phyloP scores from a whole-genome alignment of 208 protist species.

The Balamuthia mandrillaris region DNA sequence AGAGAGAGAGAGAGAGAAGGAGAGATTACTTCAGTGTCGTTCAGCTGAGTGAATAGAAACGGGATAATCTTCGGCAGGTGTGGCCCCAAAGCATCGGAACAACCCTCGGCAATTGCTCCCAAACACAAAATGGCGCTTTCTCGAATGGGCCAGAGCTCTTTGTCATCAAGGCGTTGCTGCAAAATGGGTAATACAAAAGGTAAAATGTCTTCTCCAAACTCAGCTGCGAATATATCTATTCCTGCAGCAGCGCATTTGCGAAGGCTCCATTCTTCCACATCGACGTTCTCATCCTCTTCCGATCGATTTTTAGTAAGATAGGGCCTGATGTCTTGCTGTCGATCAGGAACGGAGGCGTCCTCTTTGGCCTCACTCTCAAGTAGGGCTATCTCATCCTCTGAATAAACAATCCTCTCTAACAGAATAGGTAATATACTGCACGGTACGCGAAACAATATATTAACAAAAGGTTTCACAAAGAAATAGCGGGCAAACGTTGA shows the following conservation, averaged over 20 bases:
- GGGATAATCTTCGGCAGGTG: slow-evolving; percentile 66
- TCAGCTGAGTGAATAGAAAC: slow-evolving; percentile 62
- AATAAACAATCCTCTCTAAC: slow-evolving; percentile 78
- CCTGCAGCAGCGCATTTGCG: slow-evolving; percentile 75
- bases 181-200: slow-evolving; percentile 67
- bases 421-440: slow-evolving; percentile 66
- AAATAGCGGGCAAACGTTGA: neutral
- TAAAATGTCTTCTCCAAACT: slow-evolving; percentile 59
- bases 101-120: slow-evolving; percentile 74
- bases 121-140: slow-evolving; percentile 72
- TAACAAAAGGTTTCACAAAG: neutral
- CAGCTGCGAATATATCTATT: slow-evolving; percentile 65
- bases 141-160: slow-evolving; percentile 50
- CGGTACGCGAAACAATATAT: neutral
- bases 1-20: neutral
- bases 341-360: slow-evolving; percentile 58
- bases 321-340: slow-evolving; percentile 70
- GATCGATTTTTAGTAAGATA: slow-evolving; percentile 39
- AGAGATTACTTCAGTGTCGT: slow-evolving; percentile 45
- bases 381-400: slow-evolving; percentile 60
- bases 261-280: slow-evolving; percentile 66
- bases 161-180: slow-evolving; percentile 47
- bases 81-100: slow-evolving; percentile 51
- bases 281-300: slow-evolving; percentile 67
- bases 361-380: slow-evolving; percentile 61